Evolutionary conservation across 441 rosid species (phyloP).

Genomic region (Breynia disticha): DNA sequence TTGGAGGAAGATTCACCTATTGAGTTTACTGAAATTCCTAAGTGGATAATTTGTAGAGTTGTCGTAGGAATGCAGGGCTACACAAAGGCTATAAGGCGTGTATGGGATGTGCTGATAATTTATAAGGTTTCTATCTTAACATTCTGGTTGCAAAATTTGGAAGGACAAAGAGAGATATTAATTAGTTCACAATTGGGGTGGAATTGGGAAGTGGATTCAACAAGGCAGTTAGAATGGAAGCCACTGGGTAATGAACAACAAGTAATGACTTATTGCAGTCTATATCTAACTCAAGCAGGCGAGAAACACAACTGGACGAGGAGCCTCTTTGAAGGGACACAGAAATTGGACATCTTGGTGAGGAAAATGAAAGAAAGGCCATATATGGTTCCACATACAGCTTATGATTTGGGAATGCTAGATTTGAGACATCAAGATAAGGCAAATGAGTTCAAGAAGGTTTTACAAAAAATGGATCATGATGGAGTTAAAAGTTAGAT

Average conservation of each 20-base stretch:
- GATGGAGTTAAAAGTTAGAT: slow-evolving; percentile 71
- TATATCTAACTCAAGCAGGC: slow-evolving; percentile 54
- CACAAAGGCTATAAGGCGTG: slow-evolving; percentile 37
- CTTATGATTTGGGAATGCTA: slow-evolving; percentile 66
- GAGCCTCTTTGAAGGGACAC: slow-evolving; percentile 54
- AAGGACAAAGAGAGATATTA: slow-evolving; percentile 53
- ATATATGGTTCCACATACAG: slow-evolving; percentile 66
- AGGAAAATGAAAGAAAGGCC: slow-evolving; percentile 43
- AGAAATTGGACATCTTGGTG: slow-evolving; percentile 43
- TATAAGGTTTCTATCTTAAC: slow-evolving; percentile 53
- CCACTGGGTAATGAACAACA: slow-evolving; percentile 41
- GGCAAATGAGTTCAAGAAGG: slow-evolving; percentile 50
- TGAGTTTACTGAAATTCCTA: slow-evolving; percentile 60
- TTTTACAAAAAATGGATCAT: slow-evolving; percentile 52
- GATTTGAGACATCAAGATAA: slow-evolving; percentile 60
- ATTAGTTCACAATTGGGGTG: slow-evolving; percentile 71
- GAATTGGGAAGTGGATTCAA: slow-evolving; percentile 70
- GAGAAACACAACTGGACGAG: slow-evolving; percentile 43
- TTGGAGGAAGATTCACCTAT: slow-evolving; percentile 48
- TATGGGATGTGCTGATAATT: slow-evolving; percentile 37
- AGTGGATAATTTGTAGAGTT: slow-evolving; percentile 63
- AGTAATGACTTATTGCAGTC: slow-evolving; percentile 74
- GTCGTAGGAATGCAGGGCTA: slow-evolving; percentile 77
- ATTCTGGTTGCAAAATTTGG: slow-evolving; percentile 85
- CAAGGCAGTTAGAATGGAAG: slow-evolving; percentile 48